Evolutionary conservation across 805 yeast species (phyloP), one percentile per base, ranked within the genome.

Genomic region (Candida chauliodis): DNA sequence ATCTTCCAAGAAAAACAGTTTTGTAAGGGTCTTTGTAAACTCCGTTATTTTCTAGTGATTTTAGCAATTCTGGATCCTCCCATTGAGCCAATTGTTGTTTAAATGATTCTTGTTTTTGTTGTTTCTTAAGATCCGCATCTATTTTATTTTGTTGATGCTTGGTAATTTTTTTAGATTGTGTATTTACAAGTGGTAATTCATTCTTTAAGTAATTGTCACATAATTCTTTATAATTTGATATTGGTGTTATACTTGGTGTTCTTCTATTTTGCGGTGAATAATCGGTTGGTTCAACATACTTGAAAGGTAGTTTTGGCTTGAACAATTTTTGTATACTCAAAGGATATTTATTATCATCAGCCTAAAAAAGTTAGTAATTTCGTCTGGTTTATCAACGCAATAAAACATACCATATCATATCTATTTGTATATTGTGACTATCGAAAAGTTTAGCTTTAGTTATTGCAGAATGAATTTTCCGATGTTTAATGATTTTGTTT

Each of bases 1-100:
- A 60, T 37, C 97, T 65, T 0, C 84, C 82, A 5, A 91, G 72
- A 55, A 93, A 88, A 3, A 91, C 69, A 0, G 97, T 91, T 42
- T 70, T 67, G 52, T 73, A 79, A 1, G 96, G 95, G 52, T 88
- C 95, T 40, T 61, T 55, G 49, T 53, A 55, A 8, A 26, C 18
- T 3, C 36, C 36, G 20, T 53, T 47, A 15, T 46, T 43, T 43
- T 69, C 73, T 16, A 54, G 50, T 21, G 47, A 47, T 16, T 53
- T 40, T 11, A 69, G 49, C 10, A 59, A 48, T 18, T 59, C 58
- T 2, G 57, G 52, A 37, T 58, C 58, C 40, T 60, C 47, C 67
- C 67, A 63, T 36, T 63, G 62, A 15, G 43, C 27, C 21, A 57
- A 34, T 47, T 63, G 69, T 13, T 60, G 50, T 3, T 40, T 34